Evolutionary conservation across 805 yeast species (phyloP).

Genomic region (Yamadazyma kitorensis): DNA sequence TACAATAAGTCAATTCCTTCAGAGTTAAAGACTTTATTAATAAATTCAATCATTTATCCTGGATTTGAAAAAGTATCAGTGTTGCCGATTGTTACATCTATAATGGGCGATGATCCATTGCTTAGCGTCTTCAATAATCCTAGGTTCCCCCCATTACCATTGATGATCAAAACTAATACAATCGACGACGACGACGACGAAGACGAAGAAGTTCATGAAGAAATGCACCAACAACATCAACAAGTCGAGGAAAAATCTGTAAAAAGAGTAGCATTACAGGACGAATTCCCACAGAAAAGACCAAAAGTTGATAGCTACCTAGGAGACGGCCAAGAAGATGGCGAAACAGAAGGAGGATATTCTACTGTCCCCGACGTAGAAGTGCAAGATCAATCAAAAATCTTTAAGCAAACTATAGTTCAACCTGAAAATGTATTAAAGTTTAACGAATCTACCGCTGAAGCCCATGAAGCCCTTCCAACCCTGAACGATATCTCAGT

Average conservation of each 20-base stretch:
- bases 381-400: constrained; percentile 4
- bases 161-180: constrained; percentile 19
- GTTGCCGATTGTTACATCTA: constrained; percentile 63
- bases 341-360: constrained; percentile 10
- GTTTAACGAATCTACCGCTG: constrained; percentile 7
- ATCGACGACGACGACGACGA: constrained; percentile 40
- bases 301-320: not conserved
- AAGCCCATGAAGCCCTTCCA: not conserved
- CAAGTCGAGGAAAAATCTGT: not conserved
- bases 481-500: too few species aligned
- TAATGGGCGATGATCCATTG: constrained; percentile 49
- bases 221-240: constrained; percentile 19
- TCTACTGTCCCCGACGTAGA: not conserved
- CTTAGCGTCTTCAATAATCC: constrained; percentile 69
- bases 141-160: constrained; percentile 58
- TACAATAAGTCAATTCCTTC: constrained; percentile 20
- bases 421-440: constrained; percentile 3
- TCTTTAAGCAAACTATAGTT: constrained; percentile 1
- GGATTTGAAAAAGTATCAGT: constrained; percentile 61
- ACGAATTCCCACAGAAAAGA: not conserved
- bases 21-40: constrained; percentile 39
- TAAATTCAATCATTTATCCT: constrained; percentile 64
- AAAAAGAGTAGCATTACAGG: not conserved
- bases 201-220: constrained; percentile 31
- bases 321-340: constrained; percentile 3